Percentiles rank a stretch among this genome's conserved stretches.
phyloP scores from a whole-genome alignment of 805 yeast species.

The Zygotorulaspora florentina region DNA sequence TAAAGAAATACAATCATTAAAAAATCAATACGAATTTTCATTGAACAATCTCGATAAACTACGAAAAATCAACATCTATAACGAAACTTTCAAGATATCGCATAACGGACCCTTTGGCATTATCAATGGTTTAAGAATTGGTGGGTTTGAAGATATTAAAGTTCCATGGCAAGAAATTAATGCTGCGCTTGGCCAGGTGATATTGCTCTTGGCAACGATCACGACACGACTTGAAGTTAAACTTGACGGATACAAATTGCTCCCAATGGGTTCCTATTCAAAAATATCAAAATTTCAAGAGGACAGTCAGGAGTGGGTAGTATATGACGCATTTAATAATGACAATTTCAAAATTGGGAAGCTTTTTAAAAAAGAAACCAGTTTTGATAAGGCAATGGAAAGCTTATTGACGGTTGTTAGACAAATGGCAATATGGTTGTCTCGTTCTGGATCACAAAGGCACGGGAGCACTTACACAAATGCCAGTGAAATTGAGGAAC shows the following conservation, averaged over 20 bases:
- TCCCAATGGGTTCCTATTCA: slow-evolving; percentile 84
- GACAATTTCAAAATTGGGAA: slow-evolving; percentile 69
- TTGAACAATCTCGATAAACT: slow-evolving; percentile 64
- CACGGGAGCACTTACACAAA: slow-evolving; percentile 36
- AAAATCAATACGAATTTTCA: slow-evolving; percentile 58
- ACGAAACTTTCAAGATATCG: slow-evolving; percentile 77
- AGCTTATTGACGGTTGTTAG: slow-evolving; percentile 50
- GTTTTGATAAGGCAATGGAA: slow-evolving; percentile 76
- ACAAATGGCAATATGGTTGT: slow-evolving; percentile 25
- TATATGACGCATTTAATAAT: slow-evolving; percentile 59
- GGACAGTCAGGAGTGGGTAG: slow-evolving; percentile 37
- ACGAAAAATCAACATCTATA: slow-evolving; percentile 74
- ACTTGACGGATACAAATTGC: slow-evolving; percentile 55
- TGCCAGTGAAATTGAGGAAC: slow-evolving; percentile 4
- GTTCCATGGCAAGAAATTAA: slow-evolving; percentile 90
- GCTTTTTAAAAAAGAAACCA: slow-evolving; percentile 61
- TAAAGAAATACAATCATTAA: slow-evolving; percentile 57
- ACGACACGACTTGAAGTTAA: slow-evolving; percentile 51
- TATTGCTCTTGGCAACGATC: slow-evolving; percentile 64
- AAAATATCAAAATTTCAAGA: slow-evolving; percentile 50
- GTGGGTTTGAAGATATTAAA: slow-evolving; percentile 51
- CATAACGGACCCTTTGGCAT: slow-evolving; percentile 83
- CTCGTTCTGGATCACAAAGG: slow-evolving; percentile 30
- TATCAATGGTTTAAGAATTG: slow-evolving; percentile 81
- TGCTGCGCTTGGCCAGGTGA: slow-evolving; percentile 84